Base-by-base conservation (phyloP, 2,329 filamentous ascomycete species). In the Ceratocystis cacaofunesta region DNA sequence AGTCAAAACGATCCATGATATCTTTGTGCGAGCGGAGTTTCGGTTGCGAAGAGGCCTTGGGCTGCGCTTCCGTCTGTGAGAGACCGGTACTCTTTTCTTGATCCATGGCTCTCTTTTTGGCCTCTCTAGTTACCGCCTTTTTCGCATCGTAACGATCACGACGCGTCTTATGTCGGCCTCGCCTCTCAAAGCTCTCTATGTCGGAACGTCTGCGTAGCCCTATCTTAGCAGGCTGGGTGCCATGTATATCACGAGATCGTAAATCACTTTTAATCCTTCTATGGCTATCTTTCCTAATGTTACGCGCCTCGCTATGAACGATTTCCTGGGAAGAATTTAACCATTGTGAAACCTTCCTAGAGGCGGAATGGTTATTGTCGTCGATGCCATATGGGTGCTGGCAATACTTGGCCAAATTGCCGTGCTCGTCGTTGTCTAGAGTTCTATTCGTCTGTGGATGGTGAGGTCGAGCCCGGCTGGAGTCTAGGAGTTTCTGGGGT, bases 1-100 rank as follows among this genome's bases (percentile, higher is more conserved):
- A 85, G 12, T 74, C 74, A 68, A 87, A 88, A 22, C 79, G 79
- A 5, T 77, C 72, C 72, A 85, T 79, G 6, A 85, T 75, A 50
- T 80, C 78, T 64, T 76, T 76, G 15, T 76, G 72, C 0, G 75
- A 75, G 5, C 71, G 70, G 44, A 76, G 67, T 12, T 64, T 70
- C n/a, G 72, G 72, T 43, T 72, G 52, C 10, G 52, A 57, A 30
- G 52, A 30, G 52, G 22, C 15, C 6, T 28, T 28, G 22, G 10
- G 5, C 7, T 50, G 41, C n/a, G 41, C 25, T 19, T 48, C 17
- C 22, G 8, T 25, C 8, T 63, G 44, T 41, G 32, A 30, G 17
- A 55, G 41, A 8, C n/a, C 15, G 3, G n/a, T 63, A 19, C 36
- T 6, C n/a, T 63, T 57, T 57, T 32, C 15, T n/a, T n/a, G 15